These are phyloP conservation scores for Skeletonema marinoi DNA, from an alignment of 108 stramenopile genomes.

Conservation along the genomic window DNA sequence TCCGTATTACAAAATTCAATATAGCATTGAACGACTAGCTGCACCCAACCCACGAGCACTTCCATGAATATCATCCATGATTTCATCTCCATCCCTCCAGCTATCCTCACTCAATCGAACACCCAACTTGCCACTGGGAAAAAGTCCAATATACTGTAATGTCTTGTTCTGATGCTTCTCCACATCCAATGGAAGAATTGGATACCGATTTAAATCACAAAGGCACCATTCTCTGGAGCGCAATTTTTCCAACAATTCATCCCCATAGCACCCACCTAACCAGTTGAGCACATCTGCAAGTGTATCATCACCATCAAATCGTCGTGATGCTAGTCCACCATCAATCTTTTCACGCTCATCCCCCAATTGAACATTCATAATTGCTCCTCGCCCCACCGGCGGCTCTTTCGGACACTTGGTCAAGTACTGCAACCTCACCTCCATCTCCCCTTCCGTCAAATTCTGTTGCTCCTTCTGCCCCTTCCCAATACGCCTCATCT, in stretches of 20 bases:
- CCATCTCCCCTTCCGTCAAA: constrained; percentile 30
- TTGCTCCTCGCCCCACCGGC: constrained; percentile 55
- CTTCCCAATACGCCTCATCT: constrained; percentile 38
- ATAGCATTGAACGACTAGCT: constrained; percentile 46
- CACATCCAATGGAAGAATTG: constrained; percentile 52
- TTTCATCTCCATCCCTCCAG: constrained; percentile 39
- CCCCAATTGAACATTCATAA: constrained; percentile 47
- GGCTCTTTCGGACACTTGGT: constrained; percentile 73
- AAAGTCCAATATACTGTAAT: constrained; percentile 78
- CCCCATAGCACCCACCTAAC: constrained; percentile 74
- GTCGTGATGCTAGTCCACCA: constrained; percentile 41
- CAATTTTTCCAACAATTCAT: constrained; percentile 58
- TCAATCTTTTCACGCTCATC: constrained; percentile 48
- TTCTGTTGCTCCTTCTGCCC: background rate
- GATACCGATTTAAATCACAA: constrained; percentile 71
- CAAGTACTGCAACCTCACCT: constrained; percentile 47
- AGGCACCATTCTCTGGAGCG: constrained; percentile 71
- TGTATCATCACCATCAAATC: constrained; percentile 87
- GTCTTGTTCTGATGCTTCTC: constrained; percentile 54
- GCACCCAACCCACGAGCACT: constrained; percentile 63
- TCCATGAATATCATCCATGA: constrained; percentile 8
- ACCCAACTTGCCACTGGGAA: constrained; percentile 80
- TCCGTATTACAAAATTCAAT: constrained; percentile 9
- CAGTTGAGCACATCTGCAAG: constrained; percentile 79
- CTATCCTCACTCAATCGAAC: constrained; percentile 57